Evolutionary conservation across 129 eudicot genomes (phyloP), one percentile per base, ranked within the genome.

Genomic region (Sambucus nigra): DNA sequence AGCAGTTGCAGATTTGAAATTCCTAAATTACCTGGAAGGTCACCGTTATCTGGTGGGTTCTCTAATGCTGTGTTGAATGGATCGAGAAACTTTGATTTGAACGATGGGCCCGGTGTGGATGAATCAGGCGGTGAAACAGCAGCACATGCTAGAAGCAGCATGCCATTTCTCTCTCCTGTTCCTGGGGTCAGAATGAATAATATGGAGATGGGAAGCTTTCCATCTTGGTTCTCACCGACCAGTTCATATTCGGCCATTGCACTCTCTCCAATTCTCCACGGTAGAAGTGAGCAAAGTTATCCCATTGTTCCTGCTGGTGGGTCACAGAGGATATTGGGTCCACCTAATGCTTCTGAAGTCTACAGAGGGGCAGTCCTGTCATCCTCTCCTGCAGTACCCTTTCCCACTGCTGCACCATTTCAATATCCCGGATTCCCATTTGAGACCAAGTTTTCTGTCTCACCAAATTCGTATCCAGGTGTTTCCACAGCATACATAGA

Each of bases 331-430:
- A 61, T 78, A 27, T 53, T 82, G 65, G 74, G 71, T 29, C 82
- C 82, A 0, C 52, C 50, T 51, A 27, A 81, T 49, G 53, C 63
- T 56, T 71, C 79, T 11, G 95, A 88, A 32, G 41, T 71, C 4
- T 84, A 72, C 42, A 64, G 86, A 33, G 88, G 94, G 11, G 72
- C 91, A 0, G 87, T 86, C 10, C 66, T 85, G 65, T 74, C 94
- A 24, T 85, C 98, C 2, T 78, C 98, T 42, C 95, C 98, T 4
- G 94, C 98, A 13, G 74, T 89, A 26, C 69, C 84, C 20, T 80
- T 72, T 51, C 68, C 60, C 5, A 44, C 80, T 44, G 50, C 64
- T 31, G 24, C 60, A 7, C 88, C 95, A 2, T 81, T 78, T 53
- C 92, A 76, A 41, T 81, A 64, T 64, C 73, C 92, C 12, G 66